These are phyloP conservation scores for Paraphaeosphaeria sporulosa DNA, from an alignment of 2,329 filamentous ascomycete genomes.

Conservation along the genomic window DNA sequence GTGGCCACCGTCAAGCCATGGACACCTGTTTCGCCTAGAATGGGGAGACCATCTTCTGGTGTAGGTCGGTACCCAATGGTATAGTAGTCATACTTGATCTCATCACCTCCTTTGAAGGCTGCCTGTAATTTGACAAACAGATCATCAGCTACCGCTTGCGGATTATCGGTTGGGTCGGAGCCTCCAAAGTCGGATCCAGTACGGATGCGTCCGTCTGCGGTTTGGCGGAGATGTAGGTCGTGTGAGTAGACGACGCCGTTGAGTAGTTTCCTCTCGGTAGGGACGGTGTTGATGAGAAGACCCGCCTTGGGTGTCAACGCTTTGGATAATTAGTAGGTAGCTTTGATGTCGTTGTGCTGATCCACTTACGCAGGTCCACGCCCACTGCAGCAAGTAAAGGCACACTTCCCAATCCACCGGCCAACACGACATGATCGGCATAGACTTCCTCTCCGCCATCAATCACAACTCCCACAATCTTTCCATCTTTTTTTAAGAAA, in stretches of 20 bases:
- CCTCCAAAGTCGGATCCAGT: slow-evolving; percentile 11
- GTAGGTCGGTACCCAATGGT: slow-evolving; percentile 14
- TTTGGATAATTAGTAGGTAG: slow-evolving; percentile 2
- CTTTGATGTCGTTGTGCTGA: neutral
- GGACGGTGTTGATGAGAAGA: slow-evolving; percentile 11
- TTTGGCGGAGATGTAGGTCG: slow-evolving; percentile 15
- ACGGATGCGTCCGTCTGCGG: slow-evolving; percentile 13
- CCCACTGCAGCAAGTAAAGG: slow-evolving; percentile 9
- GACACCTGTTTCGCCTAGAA: slow-evolving; percentile 15
- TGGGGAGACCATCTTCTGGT: slow-evolving; percentile 13
- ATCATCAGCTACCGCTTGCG: slow-evolving; percentile 14
- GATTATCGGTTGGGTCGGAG: slow-evolving; percentile 9
- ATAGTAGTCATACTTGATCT: slow-evolving; percentile 13
- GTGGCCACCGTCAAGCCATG: slow-evolving; percentile 15
- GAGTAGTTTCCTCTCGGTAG: neutral
- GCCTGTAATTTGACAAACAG: slow-evolving; percentile 11
- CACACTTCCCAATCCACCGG: slow-evolving; percentile 15
- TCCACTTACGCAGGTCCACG: slow-evolving; percentile 12
- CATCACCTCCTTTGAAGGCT: slow-evolving; percentile 9
- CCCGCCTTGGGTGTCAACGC: slow-evolving; percentile 14
- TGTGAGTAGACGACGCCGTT: slow-evolving; percentile 5
- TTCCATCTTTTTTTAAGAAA: slow-evolving; percentile 12
- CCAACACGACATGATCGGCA: slow-evolving; percentile 15
- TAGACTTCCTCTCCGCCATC: slow-evolving; percentile 3
- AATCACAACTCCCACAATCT: slow-evolving; percentile 12